Evolutionary conservation across 2,329 filamentous ascomycete species (phyloP).

Genomic region (Beauveria australis): DNA sequence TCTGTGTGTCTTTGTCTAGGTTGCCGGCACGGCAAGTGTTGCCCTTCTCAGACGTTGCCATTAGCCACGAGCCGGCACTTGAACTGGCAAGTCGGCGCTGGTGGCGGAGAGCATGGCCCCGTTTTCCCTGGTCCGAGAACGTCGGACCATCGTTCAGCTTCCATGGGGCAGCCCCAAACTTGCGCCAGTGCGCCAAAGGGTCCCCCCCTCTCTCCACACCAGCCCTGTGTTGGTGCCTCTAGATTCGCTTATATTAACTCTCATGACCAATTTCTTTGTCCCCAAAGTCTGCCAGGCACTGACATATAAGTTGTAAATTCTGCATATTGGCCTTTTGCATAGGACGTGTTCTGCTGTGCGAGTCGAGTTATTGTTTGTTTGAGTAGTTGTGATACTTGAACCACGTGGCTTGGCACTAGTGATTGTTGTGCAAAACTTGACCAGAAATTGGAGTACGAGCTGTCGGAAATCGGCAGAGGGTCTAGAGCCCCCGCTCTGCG

Average conservation of each 20-base stretch:
- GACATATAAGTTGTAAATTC: too few species aligned
- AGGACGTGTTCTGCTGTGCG: not conserved
- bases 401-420: not conserved
- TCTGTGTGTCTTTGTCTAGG: too few species aligned
- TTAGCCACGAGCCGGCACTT: not conserved
- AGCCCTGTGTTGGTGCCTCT: not conserved
- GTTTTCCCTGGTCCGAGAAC: not conserved
- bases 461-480: not conserved
- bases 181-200: not conserved
- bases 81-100: not conserved
- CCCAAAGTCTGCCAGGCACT: not conserved
- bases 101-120: not conserved
- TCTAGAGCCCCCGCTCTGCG: not conserved
- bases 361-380: not conserved
- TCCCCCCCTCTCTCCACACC: not conserved
- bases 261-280: not conserved
- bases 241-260: not conserved
- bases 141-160: slow-evolving; percentile 1
- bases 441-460: not conserved
- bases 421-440: not conserved
- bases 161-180: not conserved
- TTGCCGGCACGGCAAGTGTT: too few species aligned
- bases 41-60: too few species aligned
- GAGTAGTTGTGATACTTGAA: not conserved
- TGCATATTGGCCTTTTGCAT: not conserved